These are phyloP conservation scores for Berberis thunbergii DNA, from an alignment of 164 flowering plant genomes.

Conservation along the genomic window DNA sequence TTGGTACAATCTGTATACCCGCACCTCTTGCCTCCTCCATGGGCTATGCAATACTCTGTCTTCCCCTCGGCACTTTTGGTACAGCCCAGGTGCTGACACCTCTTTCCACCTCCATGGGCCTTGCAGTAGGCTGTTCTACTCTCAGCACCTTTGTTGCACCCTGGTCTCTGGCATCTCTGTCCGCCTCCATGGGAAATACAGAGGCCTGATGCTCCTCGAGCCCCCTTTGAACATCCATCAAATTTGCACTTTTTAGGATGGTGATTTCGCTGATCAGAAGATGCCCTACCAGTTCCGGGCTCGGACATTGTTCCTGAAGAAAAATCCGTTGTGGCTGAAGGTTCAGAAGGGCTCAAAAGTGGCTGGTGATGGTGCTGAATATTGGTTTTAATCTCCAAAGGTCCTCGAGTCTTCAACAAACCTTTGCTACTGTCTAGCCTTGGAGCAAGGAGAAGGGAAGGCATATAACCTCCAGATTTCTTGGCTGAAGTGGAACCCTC, in stretches of 20 bases:
- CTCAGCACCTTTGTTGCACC: conserved; percentile 91
- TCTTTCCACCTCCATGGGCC: conserved; percentile 86
- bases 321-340: conserved; percentile 33
- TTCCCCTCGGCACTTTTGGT: conserved; percentile 92
- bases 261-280: conserved; percentile 32
- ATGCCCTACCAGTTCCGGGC: conserved; percentile 20
- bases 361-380: conserved; percentile 11
- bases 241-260: conserved; percentile 58
- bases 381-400: conserved; percentile 19
- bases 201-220: conserved; percentile 82
- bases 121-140: conserved; percentile 89
- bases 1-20: conserved; percentile 52
- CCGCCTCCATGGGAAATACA: conserved; percentile 99
- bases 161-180: conserved; percentile 83
- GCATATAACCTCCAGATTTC: conserved; percentile 85
- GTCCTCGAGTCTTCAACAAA: conserved; percentile 18
- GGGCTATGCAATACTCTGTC: conserved; percentile 71
- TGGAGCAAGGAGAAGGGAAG: conserved; percentile 70
- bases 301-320: conserved; percentile 37
- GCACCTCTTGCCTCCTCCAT: conserved; percentile 72
- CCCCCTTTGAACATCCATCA: conserved; percentile 69
- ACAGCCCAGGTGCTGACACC: conserved; percentile 79
- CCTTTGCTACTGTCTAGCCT: conserved; percentile 22
- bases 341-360: conserved; percentile 30
- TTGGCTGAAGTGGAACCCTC: conserved; percentile 92